Base-by-base conservation (phyloP, 164 flowering plant genomes). In the Chimonanthus salicifolius region DNA sequence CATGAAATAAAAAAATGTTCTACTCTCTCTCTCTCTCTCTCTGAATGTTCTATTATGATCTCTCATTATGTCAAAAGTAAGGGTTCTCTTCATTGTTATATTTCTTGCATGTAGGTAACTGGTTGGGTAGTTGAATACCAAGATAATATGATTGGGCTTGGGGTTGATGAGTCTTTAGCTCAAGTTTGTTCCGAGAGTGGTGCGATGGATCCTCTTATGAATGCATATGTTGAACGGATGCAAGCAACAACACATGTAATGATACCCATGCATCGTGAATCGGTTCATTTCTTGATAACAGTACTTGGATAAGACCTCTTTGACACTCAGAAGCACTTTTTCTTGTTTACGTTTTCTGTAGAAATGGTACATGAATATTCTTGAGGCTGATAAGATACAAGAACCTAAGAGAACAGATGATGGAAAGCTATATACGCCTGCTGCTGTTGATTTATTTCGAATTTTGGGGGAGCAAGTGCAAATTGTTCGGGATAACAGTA, bases 101-200 rank as follows among this genome's bases (percentile, higher is more conserved):
- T 62, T 64, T 72, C 9, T 75, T 78, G 70, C 67, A 49, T 68
- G 6, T 76, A 96, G 99, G 98, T 94, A 69, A 96, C 98, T 62
- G 95, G 97, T 64, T 96, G 99, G 99, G 99, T 96, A 4, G 95
- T 94, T 71, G 97, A 94, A 73, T 96, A 90, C 85, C 99, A 94
- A 91, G 97, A 96, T 4, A 92, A 84, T 85, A 80, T 96, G 73
- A 89, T 93, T 74, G 98, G 86, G 44, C 95, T 96, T 81, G 99
- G 99, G 67, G 98, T 96, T 80, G 99, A 96, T 74, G 98, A 94
- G 71, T 88, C 99, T 68, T 80, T 96, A 69, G 97, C 99, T 74
- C 99, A 96, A 91, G 99, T 96, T 79, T 94, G 98, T 82, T 96
- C 99, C 18, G 98, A 96, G 85, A 94, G 99, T 89, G 99, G 99